These are phyloP conservation scores for Rhizopogon vinicolor DNA, from an alignment of 768 basidiomycete species.

Conservation along the genomic window DNA sequence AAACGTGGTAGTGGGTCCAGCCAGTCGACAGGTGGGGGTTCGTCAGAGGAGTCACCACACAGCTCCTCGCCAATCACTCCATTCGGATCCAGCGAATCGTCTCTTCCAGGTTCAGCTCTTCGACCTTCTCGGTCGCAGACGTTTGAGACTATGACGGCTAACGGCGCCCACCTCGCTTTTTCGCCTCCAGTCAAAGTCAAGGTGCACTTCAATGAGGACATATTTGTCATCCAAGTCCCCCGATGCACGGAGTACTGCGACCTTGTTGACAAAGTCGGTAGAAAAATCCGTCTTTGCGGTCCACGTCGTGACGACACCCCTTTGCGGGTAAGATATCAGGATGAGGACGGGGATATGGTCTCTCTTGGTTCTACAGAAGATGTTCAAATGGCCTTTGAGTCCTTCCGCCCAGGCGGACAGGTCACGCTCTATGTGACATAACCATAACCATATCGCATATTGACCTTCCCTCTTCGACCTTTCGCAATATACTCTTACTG, in stretches of 20 bases:
- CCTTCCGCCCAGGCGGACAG: slow-evolving; percentile 73
- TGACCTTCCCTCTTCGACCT: slow-evolving; percentile 1
- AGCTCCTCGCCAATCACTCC: slow-evolving; percentile 86
- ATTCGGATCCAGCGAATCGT: slow-evolving; percentile 86
- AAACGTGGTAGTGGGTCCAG: slow-evolving; percentile 86
- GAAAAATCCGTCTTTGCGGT: slow-evolving; percentile 91
- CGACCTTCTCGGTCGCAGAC: slow-evolving; percentile 52
- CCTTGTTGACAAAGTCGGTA: slow-evolving; percentile 84
- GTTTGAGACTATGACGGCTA: slow-evolving; percentile 38
- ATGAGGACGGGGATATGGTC: slow-evolving; percentile 91
- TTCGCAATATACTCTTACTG: slow-evolving; percentile 9
- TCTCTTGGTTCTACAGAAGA: slow-evolving; percentile 88
- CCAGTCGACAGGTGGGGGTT: slow-evolving; percentile 68
- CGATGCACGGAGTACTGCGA: slow-evolving; percentile 75
- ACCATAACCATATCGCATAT: slow-evolving; percentile 4
- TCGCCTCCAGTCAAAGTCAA: slow-evolving; percentile 77
- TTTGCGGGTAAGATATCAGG: slow-evolving; percentile 81
- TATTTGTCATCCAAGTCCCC: slow-evolving; percentile 91
- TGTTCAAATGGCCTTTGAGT: slow-evolving; percentile 91
- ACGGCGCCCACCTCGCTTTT: slow-evolving; percentile 19
- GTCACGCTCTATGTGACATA: slow-evolving; percentile 78
- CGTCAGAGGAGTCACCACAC: slow-evolving; percentile 82
- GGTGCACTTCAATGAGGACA: slow-evolving; percentile 92
- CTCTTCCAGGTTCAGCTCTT: slow-evolving; percentile 53
- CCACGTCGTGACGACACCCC: slow-evolving; percentile 77